Percentiles rank a stretch among this genome's conserved stretches.
These are phyloP conservation scores for Sclerotinia borealis DNA, from an alignment of 2,329 filamentous ascomycete species.

Conservation along the genomic window DNA sequence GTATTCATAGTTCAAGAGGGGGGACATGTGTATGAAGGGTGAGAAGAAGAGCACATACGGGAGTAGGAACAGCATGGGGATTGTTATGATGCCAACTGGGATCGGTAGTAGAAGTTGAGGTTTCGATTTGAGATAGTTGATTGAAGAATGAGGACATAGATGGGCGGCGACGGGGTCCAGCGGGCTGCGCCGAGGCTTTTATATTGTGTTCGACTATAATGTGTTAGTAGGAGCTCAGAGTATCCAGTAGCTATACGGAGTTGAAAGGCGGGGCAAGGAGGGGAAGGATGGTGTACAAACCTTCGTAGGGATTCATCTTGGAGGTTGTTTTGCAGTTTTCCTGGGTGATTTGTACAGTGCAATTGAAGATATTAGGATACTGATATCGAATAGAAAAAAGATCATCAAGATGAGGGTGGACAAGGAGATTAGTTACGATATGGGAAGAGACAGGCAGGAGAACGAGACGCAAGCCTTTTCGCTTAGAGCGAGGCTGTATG, in stretches of 20 bases:
- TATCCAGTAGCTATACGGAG: too few relatives aligned
- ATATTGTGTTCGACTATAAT: conserved; percentile 58
- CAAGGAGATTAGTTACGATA: neutral
- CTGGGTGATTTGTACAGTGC: neutral
- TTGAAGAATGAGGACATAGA: conserved; percentile 61
- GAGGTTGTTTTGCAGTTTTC: neutral
- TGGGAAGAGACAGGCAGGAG: neutral
- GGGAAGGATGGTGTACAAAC: conserved; percentile 33
- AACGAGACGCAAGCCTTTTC: conserved; percentile 6
- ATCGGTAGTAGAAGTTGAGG: conserved; percentile 25
- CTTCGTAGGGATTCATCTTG: conserved; percentile 47
- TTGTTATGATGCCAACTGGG: conserved; percentile 36
- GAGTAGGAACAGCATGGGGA: conserved; percentile 53
- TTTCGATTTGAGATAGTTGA: conserved; percentile 41
- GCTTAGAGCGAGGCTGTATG: conserved; percentile 5
- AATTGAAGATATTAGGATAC: neutral
- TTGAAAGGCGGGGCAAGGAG: conserved; percentile 5
- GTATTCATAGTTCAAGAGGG: neutral
- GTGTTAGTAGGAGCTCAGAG: conserved; percentile 13
- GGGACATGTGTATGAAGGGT: neutral
- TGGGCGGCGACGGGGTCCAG: conserved; percentile 41
- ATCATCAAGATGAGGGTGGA: neutral
- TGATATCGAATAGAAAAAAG: neutral
- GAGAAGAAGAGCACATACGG: conserved; percentile 24
- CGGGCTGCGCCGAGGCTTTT: conserved; percentile 35